Evolutionary conservation across 257 asterid genomes (phyloP).

Genomic region (Nicotiana sylvestris): DNA sequence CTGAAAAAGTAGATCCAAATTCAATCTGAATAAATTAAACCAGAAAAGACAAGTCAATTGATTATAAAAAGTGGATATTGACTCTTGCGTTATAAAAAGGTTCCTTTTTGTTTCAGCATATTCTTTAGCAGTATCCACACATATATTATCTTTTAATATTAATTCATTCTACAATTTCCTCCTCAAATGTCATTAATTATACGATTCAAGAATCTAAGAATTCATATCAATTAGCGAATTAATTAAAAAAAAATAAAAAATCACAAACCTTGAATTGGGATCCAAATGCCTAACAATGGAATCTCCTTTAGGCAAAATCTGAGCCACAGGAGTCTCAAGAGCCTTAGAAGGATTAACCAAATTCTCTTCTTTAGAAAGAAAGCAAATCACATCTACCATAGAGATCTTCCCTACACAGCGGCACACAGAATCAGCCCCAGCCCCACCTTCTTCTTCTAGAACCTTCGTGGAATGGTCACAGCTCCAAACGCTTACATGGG

Average conservation of each 20-base stretch:
- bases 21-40: background rate
- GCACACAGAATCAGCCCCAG: slow-evolving; percentile 17
- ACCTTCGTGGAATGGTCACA: slow-evolving; percentile 12
- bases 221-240: background rate
- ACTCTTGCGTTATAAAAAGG: background rate
- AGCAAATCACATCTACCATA: slow-evolving; percentile 57
- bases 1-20: background rate
- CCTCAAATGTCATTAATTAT: background rate
- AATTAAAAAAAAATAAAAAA: background rate
- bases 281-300: slow-evolving; percentile 57
- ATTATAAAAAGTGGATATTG: background rate
- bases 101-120: background rate
- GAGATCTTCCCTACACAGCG: slow-evolving; percentile 62
- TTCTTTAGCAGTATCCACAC: background rate
- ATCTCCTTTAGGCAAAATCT: slow-evolving; percentile 38
- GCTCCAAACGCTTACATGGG: slow-evolving; percentile 63
- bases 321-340: slow-evolving; percentile 42
- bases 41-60: background rate
- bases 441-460: background rate
- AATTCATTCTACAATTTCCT: background rate
- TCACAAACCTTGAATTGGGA: slow-evolving; percentile 53
- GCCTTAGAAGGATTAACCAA: slow-evolving; percentile 57
- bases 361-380: slow-evolving; percentile 54
- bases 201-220: background rate
- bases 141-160: background rate